These are phyloP conservation scores for Tulasnella sp. DNA, from an alignment of 768 basidiomycete genomes.

Conservation along the genomic window DNA sequence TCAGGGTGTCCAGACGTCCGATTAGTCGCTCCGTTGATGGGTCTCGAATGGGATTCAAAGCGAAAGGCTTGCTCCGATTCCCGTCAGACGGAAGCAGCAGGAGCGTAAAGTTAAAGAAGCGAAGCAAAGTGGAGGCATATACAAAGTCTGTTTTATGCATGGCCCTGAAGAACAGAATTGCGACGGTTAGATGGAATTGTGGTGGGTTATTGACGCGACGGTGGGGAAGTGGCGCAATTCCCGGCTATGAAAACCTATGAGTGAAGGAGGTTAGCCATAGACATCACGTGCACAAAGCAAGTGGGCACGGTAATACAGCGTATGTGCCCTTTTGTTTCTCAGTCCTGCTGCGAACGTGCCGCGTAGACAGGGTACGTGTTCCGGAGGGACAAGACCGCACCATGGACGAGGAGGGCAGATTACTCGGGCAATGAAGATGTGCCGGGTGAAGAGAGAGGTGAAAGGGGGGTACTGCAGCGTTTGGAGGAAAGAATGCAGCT, in stretches of 20 bases:
- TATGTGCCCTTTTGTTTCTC: no score
- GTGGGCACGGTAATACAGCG: background rate
- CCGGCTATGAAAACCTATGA: no score
- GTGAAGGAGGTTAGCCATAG: background rate
- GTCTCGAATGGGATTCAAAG: background rate
- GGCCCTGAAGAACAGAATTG: background rate
- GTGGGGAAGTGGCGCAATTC: no score
- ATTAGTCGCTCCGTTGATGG: background rate
- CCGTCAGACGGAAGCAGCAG: background rate
- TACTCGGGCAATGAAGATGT: background rate
- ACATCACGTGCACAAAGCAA: background rate
- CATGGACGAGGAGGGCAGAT: background rate
- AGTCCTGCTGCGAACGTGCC: background rate
- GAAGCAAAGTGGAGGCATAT: background rate
- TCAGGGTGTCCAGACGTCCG: background rate
- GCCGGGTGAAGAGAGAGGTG: background rate
- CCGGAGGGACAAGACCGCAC: background rate
- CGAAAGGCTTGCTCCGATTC: background rate
- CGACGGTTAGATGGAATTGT: background rate
- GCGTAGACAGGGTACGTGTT: background rate
- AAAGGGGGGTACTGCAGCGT: background rate
- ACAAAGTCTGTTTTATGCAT: background rate
- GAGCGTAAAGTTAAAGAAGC: background rate
- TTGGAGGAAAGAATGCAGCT: background rate
- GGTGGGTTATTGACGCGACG: no score